Evolutionary conservation across 176 grass and related monocot species (phyloP).

Genomic region (Oryza longistaminata): DNA sequence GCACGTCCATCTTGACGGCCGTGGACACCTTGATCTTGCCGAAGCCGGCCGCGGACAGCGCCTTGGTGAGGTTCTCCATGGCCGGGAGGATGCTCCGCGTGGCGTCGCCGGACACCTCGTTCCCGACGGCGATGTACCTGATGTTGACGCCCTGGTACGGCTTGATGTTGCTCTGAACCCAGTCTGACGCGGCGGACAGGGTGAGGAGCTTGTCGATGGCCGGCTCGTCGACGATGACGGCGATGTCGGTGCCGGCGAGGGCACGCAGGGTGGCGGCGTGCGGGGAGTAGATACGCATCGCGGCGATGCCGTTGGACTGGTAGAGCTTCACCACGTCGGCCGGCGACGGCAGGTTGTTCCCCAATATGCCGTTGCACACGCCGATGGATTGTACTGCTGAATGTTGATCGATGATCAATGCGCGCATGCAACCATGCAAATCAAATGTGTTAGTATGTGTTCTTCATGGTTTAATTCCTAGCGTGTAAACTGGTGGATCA

Average conservation of each 20-base stretch:
- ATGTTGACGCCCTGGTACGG: slow-evolving; percentile 45
- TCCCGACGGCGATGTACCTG: slow-evolving; percentile 68
- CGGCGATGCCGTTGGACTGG: slow-evolving; percentile 40
- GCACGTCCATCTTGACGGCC: slow-evolving; percentile 26
- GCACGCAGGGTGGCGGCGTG: slow-evolving; percentile 36
- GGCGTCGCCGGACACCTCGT: slow-evolving; percentile 43
- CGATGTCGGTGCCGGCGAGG: slow-evolving; percentile 48
- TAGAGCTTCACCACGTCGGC: slow-evolving; percentile 58
- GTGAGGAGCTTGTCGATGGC: too few relatives aligned
- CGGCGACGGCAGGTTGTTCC: slow-evolving; percentile 52
- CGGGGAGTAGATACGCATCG: slow-evolving; percentile 64
- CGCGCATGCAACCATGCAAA: background rate
- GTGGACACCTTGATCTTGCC: slow-evolving; percentile 61
- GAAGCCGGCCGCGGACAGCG: slow-evolving; percentile 39
- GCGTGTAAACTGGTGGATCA: too few relatives aligned
- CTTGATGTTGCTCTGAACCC: slow-evolving; percentile 10
- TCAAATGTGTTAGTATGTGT: too few relatives aligned
- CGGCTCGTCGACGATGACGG: slow-evolving; percentile 45
- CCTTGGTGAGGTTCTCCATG: slow-evolving; percentile 57
- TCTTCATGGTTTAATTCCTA: too few relatives aligned
- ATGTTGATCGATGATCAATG: too few relatives aligned
- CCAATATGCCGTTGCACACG: slow-evolving; percentile 67
- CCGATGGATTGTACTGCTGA: slow-evolving; percentile 46
- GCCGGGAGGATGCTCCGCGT: slow-evolving; percentile 54
- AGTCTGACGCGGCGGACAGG: too few relatives aligned